Conservation (phyloP, 2,329 filamentous ascomycete species). For the Hirsutella minnesotensis region DNA sequence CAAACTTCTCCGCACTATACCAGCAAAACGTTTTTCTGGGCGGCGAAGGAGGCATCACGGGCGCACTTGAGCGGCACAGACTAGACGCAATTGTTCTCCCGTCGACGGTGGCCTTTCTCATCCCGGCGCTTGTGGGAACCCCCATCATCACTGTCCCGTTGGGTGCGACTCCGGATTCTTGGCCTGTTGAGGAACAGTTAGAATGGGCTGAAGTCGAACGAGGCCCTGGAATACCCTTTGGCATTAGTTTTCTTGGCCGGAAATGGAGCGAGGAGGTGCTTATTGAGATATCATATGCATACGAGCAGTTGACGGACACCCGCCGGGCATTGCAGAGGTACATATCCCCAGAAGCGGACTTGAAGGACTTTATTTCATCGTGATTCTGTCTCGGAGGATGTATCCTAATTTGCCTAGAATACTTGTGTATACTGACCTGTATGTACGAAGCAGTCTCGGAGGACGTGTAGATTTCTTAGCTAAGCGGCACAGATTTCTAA, state of each 20-base stretch:
- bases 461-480: no score
- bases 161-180: conserved; percentile 41
- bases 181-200: conserved; percentile 29
- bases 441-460: no score
- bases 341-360: conserved; percentile 36
- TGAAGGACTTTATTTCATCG: conserved; percentile 24
- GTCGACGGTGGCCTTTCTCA: conserved; percentile 30
- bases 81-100: conserved; percentile 53
- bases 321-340: conserved; percentile 15
- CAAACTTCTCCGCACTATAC: conserved; percentile 47
- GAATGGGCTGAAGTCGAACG: conserved; percentile 36
- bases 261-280: conserved; percentile 49
- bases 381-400: no score
- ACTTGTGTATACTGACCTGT: no score
- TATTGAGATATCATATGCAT: conserved; percentile 55
- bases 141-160: conserved; percentile 54
- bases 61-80: conserved; percentile 41
- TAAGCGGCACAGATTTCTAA: no score
- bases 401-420: no score
- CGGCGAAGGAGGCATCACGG: conserved; percentile 44
- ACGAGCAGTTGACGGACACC: conserved; percentile 44
- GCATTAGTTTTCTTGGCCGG: conserved; percentile 49
- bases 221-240: conserved; percentile 47
- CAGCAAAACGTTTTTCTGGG: conserved; percentile 38
- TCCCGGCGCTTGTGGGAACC: conserved; percentile 43